Percentiles rank a stretch among this genome's conserved stretches.
Conservation (phyloP, 345 rosid genomes). For the Syzygium jambos region DNA sequence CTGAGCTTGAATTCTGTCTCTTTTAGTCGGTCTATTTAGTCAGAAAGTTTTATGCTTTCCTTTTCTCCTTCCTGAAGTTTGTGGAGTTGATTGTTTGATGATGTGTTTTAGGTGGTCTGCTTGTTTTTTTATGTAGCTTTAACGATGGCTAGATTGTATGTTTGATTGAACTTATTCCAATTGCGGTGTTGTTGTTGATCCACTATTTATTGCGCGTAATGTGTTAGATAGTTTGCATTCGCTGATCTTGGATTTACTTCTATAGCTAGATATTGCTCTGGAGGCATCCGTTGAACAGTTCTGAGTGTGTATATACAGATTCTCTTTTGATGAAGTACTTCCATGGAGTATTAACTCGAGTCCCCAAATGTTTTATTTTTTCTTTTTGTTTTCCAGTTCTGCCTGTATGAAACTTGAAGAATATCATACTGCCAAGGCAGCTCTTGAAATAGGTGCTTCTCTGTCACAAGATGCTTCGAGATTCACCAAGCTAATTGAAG, state of each 20-base stretch:
- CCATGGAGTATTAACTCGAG: neutral
- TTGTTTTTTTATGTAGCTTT: neutral
- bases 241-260: neutral
- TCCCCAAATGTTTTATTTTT: neutral
- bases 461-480: conserved; percentile 31
- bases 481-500: conserved; percentile 43
- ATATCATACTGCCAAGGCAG: conserved; percentile 54
- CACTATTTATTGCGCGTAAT: neutral
- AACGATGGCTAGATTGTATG: neutral
- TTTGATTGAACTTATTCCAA: neutral
- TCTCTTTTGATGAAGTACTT: neutral
- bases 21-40: neutral
- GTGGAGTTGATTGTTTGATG: neutral
- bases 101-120: neutral
- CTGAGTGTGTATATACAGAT: neutral
- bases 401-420: conserved; percentile 72
- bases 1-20: neutral
- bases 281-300: neutral
- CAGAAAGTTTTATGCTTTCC: neutral
- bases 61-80: neutral
- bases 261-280: neutral
- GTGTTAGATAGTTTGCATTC: neutral
- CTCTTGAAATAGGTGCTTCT: conserved; percentile 48
- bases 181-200: neutral
- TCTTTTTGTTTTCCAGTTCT: conserved; percentile 22